A percentile compares a stretch with the other conserved stretches of the same genome.
Conservation (phyloP, 345 rosid genomes). For the Salix dunnii region DNA sequence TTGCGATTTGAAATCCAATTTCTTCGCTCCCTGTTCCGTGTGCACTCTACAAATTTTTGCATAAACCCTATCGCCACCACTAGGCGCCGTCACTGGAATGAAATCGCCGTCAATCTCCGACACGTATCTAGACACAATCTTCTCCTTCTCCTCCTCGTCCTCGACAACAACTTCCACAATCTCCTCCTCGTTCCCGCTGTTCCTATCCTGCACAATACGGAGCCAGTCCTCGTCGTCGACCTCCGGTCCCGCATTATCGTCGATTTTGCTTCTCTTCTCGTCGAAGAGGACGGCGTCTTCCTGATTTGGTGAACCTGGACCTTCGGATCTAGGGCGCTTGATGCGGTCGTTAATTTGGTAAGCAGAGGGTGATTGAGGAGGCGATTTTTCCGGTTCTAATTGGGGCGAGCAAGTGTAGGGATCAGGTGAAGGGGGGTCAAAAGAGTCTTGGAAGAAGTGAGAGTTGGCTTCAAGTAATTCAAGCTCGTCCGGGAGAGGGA, state of each 20-base stretch:
- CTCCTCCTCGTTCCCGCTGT: slow-evolving; percentile 22
- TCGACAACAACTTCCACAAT: slow-evolving; percentile 5
- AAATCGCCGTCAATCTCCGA: slow-evolving; percentile 82
- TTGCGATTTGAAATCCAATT: slow-evolving; percentile 39
- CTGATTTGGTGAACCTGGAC: slow-evolving; percentile 22
- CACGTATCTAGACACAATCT: slow-evolving; percentile 53
- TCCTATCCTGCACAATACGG: slow-evolving; percentile 41
- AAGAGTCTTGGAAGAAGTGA: slow-evolving; percentile 37
- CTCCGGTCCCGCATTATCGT: slow-evolving; percentile 15
- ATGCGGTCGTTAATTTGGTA: slow-evolving; percentile 18
- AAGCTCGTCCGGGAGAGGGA: slow-evolving; percentile 81
- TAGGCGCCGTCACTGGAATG: slow-evolving; percentile 75
- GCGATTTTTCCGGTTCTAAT: slow-evolving; percentile 12
- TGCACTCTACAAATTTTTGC: slow-evolving; percentile 56
- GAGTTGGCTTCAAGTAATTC: slow-evolving; percentile 82
- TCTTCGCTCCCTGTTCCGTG: slow-evolving; percentile 38
- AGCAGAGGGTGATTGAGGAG: slow-evolving; percentile 19
- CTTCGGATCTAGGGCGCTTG: slow-evolving; percentile 48
- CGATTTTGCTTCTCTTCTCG: slow-evolving; percentile 55
- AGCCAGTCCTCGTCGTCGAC: slow-evolving; percentile 60
- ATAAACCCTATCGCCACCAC: slow-evolving; percentile 85
- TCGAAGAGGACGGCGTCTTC: slow-evolving; percentile 20
- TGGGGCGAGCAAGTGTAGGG: slow-evolving; percentile 25
- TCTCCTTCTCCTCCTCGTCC: slow-evolving; percentile 40
- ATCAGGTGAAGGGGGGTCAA: slow-evolving; percentile 36